These are phyloP conservation scores for Fraxinus dipetala DNA, from an alignment of 305 asterid genomes.

Conservation along the genomic window DNA sequence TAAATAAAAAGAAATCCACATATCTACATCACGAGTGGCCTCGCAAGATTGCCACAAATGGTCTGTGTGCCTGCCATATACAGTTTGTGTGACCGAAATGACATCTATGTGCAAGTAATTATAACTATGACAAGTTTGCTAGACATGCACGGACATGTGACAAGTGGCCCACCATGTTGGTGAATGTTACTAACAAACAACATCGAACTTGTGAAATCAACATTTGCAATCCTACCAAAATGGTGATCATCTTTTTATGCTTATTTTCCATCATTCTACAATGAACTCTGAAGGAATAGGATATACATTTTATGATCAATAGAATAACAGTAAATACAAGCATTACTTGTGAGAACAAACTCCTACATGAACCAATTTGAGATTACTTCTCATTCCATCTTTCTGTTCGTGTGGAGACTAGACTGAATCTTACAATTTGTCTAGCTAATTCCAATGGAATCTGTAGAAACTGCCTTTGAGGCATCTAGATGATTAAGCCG, in stretches of 20 bases:
- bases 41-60: neutral
- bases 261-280: neutral
- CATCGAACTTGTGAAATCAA: neutral
- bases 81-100: neutral
- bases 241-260: neutral
- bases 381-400: constrained; percentile 10
- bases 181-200: neutral
- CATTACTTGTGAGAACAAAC: neutral
- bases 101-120: neutral
- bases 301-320: neutral
- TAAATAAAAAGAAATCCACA: neutral
- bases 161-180: neutral
- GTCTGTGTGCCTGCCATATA: neutral
- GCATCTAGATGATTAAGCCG: constrained; percentile 84
- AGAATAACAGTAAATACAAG: neutral
- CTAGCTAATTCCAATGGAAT: constrained; percentile 29
- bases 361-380: constrained; percentile 12
- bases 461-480: constrained; percentile 48
- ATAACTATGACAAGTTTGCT: too few species aligned
- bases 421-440: neutral
- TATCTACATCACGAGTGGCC: neutral
- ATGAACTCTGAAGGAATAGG: neutral
- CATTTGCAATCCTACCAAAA: neutral
- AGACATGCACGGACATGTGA: neutral
- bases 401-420: neutral